Evolutionary conservation across 1,284 basidiomycete species (phyloP), one percentile per base, ranked within the genome.

Genomic region (Wallemia ichthyophaga): DNA sequence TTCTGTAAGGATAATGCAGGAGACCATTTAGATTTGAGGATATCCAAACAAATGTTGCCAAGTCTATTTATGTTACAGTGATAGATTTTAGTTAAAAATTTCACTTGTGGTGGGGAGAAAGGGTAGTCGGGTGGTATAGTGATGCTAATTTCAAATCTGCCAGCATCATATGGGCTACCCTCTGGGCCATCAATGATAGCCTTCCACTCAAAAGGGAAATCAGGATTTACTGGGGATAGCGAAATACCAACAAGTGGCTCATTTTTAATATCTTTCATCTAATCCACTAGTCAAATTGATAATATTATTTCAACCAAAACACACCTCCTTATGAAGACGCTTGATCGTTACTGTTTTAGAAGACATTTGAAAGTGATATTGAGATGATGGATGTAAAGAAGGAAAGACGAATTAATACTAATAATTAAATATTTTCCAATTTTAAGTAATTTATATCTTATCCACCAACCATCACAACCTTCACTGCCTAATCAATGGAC

Each of bases 51-150:
- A 73, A 99, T 98, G 65, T 86, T 91, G 58, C 94, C 94, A 67
- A 92, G 91, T 64, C 84, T 83, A 70, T 94, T 94, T 83, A 94
- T 91, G 75, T 92, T 92, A 58, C 86, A 85, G 72, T 92, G 88
- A 71, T 88, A 89, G 11, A 76, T 76, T 69, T 78, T 95, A 69
- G 92, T 98, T 66, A 86, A 88, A 74, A 99, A 98, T 74, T 83
- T 85, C 72, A 98, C 88, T 79, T 96, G 96, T 71, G 94, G 94
- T 48, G 94, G 92, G 76, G 92, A 92, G 81, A 95, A 94, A 48
- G 89, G 89, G 75, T 95, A 95, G 73, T 95, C 89, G 72, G 81
- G 82, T 57, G 84, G 85, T 79, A 92, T 91, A 58, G 78, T 80
- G 71, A 92, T 92, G 61, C 80, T 5, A 5, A 48, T 19, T 48